A percentile compares a stretch with the other conserved stretches of the same genome.
These are phyloP conservation scores for Pythium phragmiticola DNA, from an alignment of 352 stramenopile genomes.

Conservation along the genomic window DNA sequence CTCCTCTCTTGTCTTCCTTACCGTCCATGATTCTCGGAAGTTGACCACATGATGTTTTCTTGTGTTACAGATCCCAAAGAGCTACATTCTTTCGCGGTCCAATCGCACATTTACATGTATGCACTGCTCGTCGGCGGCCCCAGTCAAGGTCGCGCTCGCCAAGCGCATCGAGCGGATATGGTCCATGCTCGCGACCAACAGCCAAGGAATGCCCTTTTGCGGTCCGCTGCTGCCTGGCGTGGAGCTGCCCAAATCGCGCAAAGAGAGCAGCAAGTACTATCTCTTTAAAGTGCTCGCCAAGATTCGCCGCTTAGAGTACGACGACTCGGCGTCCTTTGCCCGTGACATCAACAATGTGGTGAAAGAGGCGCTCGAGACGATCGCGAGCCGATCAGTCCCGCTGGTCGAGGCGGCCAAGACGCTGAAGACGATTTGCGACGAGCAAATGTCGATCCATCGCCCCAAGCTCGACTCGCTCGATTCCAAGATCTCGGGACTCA, in stretches of 20 bases:
- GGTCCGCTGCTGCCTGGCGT: constrained; percentile 69
- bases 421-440: constrained; percentile 69
- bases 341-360: constrained; percentile 68
- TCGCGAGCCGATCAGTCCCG: constrained; percentile 54
- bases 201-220: constrained; percentile 79
- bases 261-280: constrained; percentile 36
- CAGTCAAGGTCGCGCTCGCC: constrained; percentile 66
- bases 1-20: background rate
- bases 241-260: constrained; percentile 27
- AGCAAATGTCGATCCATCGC: constrained; percentile 74
- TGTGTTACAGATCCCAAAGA: constrained; percentile 44
- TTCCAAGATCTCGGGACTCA: constrained; percentile 54
- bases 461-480: constrained; percentile 62
- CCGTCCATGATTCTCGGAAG: background rate
- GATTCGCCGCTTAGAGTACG: constrained; percentile 73
- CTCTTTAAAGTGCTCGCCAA: constrained; percentile 75
- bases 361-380: constrained; percentile 56
- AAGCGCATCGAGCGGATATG: constrained; percentile 82
- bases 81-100: constrained; percentile 66
- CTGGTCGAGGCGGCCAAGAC: constrained; percentile 70
- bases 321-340: constrained; percentile 55
- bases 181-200: constrained; percentile 85
- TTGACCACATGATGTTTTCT: background rate
- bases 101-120: constrained; percentile 66
- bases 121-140: constrained; percentile 56